These are phyloP conservation scores for Penicillium chermesinum DNA, from an alignment of 495 filamentous ascomycete species.

Conservation along the genomic window DNA sequence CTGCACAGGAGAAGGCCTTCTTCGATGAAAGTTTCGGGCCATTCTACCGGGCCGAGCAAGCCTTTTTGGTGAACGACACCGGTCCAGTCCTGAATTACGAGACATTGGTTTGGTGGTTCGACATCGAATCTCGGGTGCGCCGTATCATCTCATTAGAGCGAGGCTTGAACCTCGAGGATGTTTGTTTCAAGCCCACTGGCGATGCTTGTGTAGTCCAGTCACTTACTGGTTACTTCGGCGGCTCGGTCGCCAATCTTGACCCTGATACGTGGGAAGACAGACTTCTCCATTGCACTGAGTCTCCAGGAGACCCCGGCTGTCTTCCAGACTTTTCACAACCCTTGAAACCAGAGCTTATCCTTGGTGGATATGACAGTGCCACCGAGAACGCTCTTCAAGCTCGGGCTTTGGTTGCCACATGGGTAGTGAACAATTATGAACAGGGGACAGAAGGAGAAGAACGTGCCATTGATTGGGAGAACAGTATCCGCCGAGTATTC, in stretches of 20 bases:
- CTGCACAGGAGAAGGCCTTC: constrained; percentile 87
- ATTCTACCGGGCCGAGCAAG: constrained; percentile 91
- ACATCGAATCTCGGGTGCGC: constrained; percentile 70
- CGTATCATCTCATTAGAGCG: constrained; percentile 60
- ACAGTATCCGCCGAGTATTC: constrained; percentile 64
- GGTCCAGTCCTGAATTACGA: constrained; percentile 82
- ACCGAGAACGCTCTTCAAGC: constrained; percentile 66
- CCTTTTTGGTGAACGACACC: constrained; percentile 82
- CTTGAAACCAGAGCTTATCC: constrained; percentile 73
- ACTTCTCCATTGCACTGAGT: constrained; percentile 64
- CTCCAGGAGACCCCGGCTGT: constrained; percentile 65
- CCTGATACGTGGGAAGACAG: constrained; percentile 62
- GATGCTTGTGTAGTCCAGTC: constrained; percentile 90
- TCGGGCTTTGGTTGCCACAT: constrained; percentile 78
- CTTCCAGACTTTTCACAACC: constrained; percentile 84
- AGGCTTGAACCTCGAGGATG: constrained; percentile 65
- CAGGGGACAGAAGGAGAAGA: constrained; percentile 64
- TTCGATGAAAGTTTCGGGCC: constrained; percentile 95
- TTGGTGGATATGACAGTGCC: constrained; percentile 67
- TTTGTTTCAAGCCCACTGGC: constrained; percentile 92
- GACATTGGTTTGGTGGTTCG: constrained; percentile 90
- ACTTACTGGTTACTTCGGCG: constrained; percentile 76
- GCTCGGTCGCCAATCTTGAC: constrained; percentile 57
- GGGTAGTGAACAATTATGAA: constrained; percentile 88
- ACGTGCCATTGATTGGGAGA: constrained; percentile 85